Evolutionary conservation across 495 filamentous ascomycete genomes (phyloP), one percentile per base, ranked within the genome.

Genomic region (Aspergillus avenaceus): DNA sequence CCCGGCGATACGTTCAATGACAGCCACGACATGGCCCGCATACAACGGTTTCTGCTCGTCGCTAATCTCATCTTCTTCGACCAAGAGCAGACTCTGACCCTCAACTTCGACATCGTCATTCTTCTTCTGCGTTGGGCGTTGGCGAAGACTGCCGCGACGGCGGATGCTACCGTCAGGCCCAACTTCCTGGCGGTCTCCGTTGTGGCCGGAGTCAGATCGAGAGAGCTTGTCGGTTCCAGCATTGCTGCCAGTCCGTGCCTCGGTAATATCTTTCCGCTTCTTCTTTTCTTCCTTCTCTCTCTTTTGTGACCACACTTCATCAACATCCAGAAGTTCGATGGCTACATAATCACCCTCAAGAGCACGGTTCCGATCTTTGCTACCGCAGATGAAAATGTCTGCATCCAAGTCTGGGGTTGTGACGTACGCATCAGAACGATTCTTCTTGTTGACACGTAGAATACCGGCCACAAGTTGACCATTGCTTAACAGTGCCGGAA

Each of bases 251-350:
- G 83, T 83, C 47, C 93, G 83, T 40, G 90, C 89, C 60, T 97
- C 93, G 19, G 90, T 95, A 50, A 95, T 93, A 61, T 98, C 93
- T 76, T 98, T 98, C 65, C 93, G 87, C 75, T 97, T 97, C 84
- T 98, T 98, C 77, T 98, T 98, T 61, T 98, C 93, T 66, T 98
- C 93, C 63, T 98, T 98, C 65, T 98, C 93, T 19, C 89, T 87
- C 76, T 98, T 98, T 72, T 98, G 93, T 13, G 85, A 82, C 93
- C 93, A 98, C 8, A 98, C 93, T 61, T 98, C 93, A 65, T 97
- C 93, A 2, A 98, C 93, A 64, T 98, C 93, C 23, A 98, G 84
- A 16, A 98, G 84, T 65, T 98, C 93, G 45, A 98, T 83, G 25
- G 93, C 93, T 45, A 98, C 93, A 45, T 92, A 79, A 64, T 98